A percentile compares a stretch with the other conserved stretches of the same genome.
Conservation (phyloP, 2,329 filamentous ascomycete genomes). For the Fusarium setosum region DNA sequence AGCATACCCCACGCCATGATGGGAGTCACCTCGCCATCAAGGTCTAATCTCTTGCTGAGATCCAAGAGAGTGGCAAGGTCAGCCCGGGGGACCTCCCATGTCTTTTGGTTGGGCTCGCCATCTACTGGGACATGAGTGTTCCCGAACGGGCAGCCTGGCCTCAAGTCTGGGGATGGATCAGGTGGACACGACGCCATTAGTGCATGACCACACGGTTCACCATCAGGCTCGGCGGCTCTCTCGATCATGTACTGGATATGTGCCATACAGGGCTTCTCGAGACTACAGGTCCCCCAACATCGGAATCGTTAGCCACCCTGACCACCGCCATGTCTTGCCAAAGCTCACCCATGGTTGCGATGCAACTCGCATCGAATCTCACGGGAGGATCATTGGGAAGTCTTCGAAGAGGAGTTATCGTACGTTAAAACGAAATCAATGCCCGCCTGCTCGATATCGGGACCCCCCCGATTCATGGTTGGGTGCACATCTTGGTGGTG, state of each 20-base stretch:
- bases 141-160: slow-evolving; percentile 65
- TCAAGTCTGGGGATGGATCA: slow-evolving; percentile 64
- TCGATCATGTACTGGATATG: slow-evolving; percentile 85
- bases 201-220: slow-evolving; percentile 85
- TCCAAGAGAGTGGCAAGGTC: slow-evolving; percentile 87
- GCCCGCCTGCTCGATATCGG: slow-evolving; percentile 84
- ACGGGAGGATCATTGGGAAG: slow-evolving; percentile 74
- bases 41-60: slow-evolving; percentile 82
- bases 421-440: slow-evolving; percentile 95
- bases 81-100: slow-evolving; percentile 81
- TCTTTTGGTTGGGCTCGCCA: slow-evolving; percentile 67
- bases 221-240: slow-evolving; percentile 66
- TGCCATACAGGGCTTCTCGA: slow-evolving; percentile 94
- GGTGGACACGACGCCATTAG: slow-evolving; percentile 94
- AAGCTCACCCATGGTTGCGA: slow-evolving; percentile 33
- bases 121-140: slow-evolving; percentile 52
- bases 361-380: slow-evolving; percentile 48
- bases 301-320: slow-evolving; percentile 57
- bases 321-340: slow-evolving; percentile 25
- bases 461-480: slow-evolving; percentile 49
- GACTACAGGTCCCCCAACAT: slow-evolving; percentile 65
- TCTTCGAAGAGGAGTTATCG: slow-evolving; percentile 69
- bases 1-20: slow-evolving; percentile 95
- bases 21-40: slow-evolving; percentile 92
- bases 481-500: slow-evolving; percentile 41